Evolutionary conservation across 2,329 filamentous ascomycete species (phyloP).

Genomic region (Colletotrichum lini): DNA sequence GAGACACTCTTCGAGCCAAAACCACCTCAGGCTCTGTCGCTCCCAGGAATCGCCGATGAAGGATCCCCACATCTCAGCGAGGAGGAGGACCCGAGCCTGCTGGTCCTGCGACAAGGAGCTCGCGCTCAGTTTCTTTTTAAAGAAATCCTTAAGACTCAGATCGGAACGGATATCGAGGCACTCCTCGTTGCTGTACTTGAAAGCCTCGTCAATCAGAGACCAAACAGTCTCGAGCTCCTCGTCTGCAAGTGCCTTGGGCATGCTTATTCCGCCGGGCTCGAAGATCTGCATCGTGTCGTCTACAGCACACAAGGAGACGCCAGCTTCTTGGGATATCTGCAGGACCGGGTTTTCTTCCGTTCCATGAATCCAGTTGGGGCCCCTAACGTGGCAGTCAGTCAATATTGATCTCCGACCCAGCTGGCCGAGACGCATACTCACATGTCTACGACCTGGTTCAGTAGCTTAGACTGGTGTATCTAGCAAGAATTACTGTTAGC

Average conservation of each 20-base stretch:
- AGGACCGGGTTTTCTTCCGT: slow-evolving; percentile 78
- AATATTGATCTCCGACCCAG: neutral
- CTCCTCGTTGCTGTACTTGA: neutral
- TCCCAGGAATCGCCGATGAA: slow-evolving; percentile 66
- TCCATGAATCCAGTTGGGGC: slow-evolving; percentile 73
- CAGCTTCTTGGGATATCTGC: slow-evolving; percentile 62
- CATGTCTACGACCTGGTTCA: neutral
- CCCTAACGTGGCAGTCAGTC: neutral
- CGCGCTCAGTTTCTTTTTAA: neutral
- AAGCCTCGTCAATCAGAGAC: neutral
- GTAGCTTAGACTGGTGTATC: neutral
- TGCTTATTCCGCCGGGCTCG: neutral
- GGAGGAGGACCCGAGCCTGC: neutral
- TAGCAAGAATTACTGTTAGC: neutral
- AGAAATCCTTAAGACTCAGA: neutral
- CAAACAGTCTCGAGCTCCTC: neutral
- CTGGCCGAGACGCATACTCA: neutral
- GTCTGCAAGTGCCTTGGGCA: neutral
- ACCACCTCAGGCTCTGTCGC: slow-evolving; percentile 61
- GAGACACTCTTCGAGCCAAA: slow-evolving; percentile 71
- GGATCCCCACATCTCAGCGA: slow-evolving; percentile 64
- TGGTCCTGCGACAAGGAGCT: neutral
- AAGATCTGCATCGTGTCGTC: neutral
- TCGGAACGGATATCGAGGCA: neutral
- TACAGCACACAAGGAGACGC: neutral